Base-by-base conservation (phyloP, 2,329 filamentous ascomycete genomes). In the Ceratocystis variospora region DNA sequence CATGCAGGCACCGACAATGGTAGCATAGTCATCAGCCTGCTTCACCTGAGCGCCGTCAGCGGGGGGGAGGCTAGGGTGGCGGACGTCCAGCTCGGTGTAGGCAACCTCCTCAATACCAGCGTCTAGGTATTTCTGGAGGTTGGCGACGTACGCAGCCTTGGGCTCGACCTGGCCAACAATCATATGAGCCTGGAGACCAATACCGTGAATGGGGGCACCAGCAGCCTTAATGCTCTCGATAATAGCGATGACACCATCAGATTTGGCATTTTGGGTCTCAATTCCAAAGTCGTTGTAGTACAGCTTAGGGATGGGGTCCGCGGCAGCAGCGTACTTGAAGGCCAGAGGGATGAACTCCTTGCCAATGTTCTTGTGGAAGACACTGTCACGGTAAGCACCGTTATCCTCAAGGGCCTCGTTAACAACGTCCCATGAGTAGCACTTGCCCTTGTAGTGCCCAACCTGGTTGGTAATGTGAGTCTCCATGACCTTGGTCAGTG, bases 361-460 rank as follows among this genome's bases (percentile, higher is more conserved):
- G 25, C 83, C 83, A 19, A 87, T 78, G 41, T 78, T 78, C 37
- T 77, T 73, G 73, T 80, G 79, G 74, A 84, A 87, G 68, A 85
- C 77, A 66, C 74, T 77, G 67, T 76, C 71, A 66, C 83, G 77
- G 74, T 77, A 82, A 6, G 76, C 78, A 15, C 82, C 83, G 69
- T 81, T 79, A 22, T 86, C 84, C 67, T 80, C 78, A 50, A 85
- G 77, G 3, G 79, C 81, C 75, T 87, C 84, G 72, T 87, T 87
- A 28, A 86, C 79, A 0, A 87, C 84, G 66, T 87, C 84, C 84
- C 84, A 87, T 37, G 80, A 78, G 72, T 83, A 82, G 73, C 84
- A 85, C 70, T 81, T 77, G 66, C 82, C 80, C 72, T 80, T 80
- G 76, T 81, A 86, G 73, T 86, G 79, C 15, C 74, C 76, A 5